A percentile compares a stretch with the other conserved stretches of the same genome.
These are phyloP conservation scores for Lepiota venenata DNA, from an alignment of 768 basidiomycete genomes.

Conservation along the genomic window DNA sequence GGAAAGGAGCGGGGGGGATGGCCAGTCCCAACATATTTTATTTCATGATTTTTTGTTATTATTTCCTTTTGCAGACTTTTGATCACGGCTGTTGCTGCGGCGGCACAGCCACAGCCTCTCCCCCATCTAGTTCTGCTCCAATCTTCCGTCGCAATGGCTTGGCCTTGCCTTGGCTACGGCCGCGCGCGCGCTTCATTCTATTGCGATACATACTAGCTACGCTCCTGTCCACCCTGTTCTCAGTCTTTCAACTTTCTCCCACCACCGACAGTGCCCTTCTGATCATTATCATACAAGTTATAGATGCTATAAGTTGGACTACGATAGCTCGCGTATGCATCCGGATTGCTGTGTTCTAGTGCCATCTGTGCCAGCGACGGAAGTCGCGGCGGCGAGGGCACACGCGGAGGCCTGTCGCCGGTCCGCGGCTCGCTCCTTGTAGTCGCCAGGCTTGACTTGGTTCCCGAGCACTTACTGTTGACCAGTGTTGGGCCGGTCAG, in stretches of 20 bases:
- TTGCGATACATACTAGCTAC: not conserved
- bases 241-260: not conserved
- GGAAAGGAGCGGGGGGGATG: not conserved
- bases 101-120: not conserved
- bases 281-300: conserved; percentile 63
- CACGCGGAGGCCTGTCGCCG: conserved; percentile 67
- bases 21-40: not conserved
- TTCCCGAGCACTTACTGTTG: not conserved
- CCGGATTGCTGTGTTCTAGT: conserved; percentile 56
- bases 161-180: no score
- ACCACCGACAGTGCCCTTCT: conserved; percentile 42
- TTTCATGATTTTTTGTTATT: not conserved
- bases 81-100: conserved; percentile 8
- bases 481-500: not conserved
- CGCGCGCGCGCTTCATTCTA: no score
- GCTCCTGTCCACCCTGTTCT: not conserved
- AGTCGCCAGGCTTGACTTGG: not conserved
- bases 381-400: conserved; percentile 74
- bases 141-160: not conserved
- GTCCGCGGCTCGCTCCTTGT: not conserved
- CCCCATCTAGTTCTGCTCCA: not conserved
- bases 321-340: conserved; percentile 62
- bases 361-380: conserved; percentile 80
- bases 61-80: not conserved
- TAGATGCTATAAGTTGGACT: conserved; percentile 86